Base-by-base conservation (phyloP, 2,329 filamentous ascomycete species). In the Bipolaris oryzae region DNA sequence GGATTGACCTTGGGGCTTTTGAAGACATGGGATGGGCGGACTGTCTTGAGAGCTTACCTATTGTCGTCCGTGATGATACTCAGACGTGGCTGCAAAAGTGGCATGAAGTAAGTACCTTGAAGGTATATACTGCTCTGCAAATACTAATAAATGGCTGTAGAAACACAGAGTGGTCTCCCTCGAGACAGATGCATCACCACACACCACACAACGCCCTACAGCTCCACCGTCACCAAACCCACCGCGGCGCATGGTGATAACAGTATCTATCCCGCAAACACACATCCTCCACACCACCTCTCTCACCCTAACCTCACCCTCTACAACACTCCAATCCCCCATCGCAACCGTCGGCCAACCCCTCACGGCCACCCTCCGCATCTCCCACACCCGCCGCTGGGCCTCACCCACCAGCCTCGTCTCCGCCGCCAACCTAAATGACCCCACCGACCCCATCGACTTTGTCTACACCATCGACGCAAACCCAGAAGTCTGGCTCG, bases 241-340 rank as follows among this genome's bases (percentile, higher is more conserved):
- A 18, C 81, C 75, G 59, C 83, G 84, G 18, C 87, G 87, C 11
- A 93, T 99, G 65, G 81, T 89, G 28, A 96, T 99, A 50, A 91
- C 93, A 0, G 93, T 99, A 13, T 92, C 96, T 56, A 87, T 99
- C 1, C 94, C 94, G 0, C 87, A 89, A 1, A 82, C 96, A 1
- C 86, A 91, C 45, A 85, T 96, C 18, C 85, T 98, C 0, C 90
- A 96, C 75, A 96, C 90, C 0, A 89, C 89, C 2, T 86, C 89
- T 50, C 82, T 94, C 25, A 79, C 80, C 25, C 76, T 91, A 66
- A 68, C 75, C 70, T 74, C 71, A 41, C 62, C 76, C 56, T 63
- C 73, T 49, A 65, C 67, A 1, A 34, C 51, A 1, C 37, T 50
- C 43, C 63, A 52, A 39, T 74, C 51, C 54, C 75, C 59, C 0